phyloP scores from a whole-genome alignment of 139 green algal genomes.

The Haematococcus sp. region DNA sequence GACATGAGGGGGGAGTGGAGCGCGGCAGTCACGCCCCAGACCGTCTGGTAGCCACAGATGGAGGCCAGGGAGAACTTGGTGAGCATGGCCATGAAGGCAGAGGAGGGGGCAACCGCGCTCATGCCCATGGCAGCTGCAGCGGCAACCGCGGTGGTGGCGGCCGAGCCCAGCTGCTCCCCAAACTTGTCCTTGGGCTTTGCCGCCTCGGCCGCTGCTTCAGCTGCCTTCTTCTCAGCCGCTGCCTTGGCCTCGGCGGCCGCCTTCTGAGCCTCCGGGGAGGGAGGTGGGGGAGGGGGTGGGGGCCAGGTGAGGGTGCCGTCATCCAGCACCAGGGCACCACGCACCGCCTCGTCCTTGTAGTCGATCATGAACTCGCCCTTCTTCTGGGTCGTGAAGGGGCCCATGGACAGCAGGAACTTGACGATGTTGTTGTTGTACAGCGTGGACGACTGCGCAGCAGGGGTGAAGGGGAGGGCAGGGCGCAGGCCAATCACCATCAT shows the following conservation, averaged over 20 bases:
- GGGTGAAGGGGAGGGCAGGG: too few species aligned
- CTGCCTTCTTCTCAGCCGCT: slow-evolving; percentile 6
- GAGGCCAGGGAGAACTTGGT: slow-evolving; percentile 81
- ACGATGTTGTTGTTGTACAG: slow-evolving; percentile 89
- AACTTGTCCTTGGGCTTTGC: slow-evolving; percentile 45
- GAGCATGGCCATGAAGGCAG: slow-evolving; percentile 75
- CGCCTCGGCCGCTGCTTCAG: neutral
- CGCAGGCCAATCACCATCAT: too few species aligned
- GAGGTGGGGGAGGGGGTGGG: slow-evolving; percentile 47
- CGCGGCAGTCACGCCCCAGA: slow-evolving; percentile 81
- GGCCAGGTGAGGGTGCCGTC: slow-evolving; percentile 75
- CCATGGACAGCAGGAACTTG: slow-evolving; percentile 82
- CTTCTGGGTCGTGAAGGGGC: slow-evolving; percentile 65
- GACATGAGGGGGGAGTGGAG: slow-evolving; percentile 92
- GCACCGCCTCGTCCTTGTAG: slow-evolving; percentile 62
- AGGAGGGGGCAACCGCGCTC: slow-evolving; percentile 52
- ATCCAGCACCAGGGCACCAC: slow-evolving; percentile 76
- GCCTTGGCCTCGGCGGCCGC: neutral
- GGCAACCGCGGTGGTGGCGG: slow-evolving; percentile 40
- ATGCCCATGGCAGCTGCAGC: slow-evolving; percentile 54
- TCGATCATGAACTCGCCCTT: slow-evolving; percentile 78
- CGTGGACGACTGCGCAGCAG: slow-evolving; percentile 41
- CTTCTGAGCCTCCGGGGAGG: neutral
- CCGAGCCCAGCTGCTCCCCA: slow-evolving; percentile 54
- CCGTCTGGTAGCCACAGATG: slow-evolving; percentile 62